Percentiles rank a stretch among this genome's conserved stretches.
Evolutionary conservation across 2,329 filamentous ascomycete genomes (phyloP).

Genomic region (Didymella segeticola): DNA sequence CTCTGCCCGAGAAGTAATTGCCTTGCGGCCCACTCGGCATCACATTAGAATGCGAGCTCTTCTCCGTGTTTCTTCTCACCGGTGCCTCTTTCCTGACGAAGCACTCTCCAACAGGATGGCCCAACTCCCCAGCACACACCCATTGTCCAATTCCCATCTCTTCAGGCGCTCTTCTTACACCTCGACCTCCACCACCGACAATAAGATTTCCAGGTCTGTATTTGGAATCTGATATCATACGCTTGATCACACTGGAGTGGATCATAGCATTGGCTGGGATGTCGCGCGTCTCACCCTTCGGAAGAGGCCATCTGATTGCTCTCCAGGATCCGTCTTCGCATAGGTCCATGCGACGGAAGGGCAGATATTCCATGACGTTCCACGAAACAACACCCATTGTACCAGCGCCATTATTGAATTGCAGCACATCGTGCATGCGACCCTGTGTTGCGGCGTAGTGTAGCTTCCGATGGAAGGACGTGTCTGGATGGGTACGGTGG

Average conservation of each 20-base stretch:
- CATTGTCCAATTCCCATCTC: conserved; percentile 74
- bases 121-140: conserved; percentile 68
- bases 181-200: conserved; percentile 77
- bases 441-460: conserved; percentile 61
- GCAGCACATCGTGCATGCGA: conserved; percentile 73
- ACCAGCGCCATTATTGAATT: conserved; percentile 67
- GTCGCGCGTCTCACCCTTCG: conserved; percentile 78
- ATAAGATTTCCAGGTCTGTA: conserved; percentile 84
- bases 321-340: conserved; percentile 76
- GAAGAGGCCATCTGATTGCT: conserved; percentile 80
- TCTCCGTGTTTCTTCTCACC: conserved; percentile 23
- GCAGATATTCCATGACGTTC: conserved; percentile 82
- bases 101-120: conserved; percentile 72
- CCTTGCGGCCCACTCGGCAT: conserved; percentile 12
- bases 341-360: conserved; percentile 82
- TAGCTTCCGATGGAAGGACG: conserved; percentile 64
- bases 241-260: conserved; percentile 75
- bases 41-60: conserved; percentile 9
- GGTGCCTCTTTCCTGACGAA: conserved; percentile 57
- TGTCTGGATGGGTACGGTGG: conserved; percentile 30
- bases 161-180: conserved; percentile 66
- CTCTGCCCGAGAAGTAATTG: conserved; percentile 11
- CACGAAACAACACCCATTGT: conserved; percentile 67
- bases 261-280: conserved; percentile 74
- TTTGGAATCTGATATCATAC: conserved; percentile 67